Evolutionary conservation across 2,329 filamentous ascomycete species (phyloP).

Genomic region (Calonectria montana): DNA sequence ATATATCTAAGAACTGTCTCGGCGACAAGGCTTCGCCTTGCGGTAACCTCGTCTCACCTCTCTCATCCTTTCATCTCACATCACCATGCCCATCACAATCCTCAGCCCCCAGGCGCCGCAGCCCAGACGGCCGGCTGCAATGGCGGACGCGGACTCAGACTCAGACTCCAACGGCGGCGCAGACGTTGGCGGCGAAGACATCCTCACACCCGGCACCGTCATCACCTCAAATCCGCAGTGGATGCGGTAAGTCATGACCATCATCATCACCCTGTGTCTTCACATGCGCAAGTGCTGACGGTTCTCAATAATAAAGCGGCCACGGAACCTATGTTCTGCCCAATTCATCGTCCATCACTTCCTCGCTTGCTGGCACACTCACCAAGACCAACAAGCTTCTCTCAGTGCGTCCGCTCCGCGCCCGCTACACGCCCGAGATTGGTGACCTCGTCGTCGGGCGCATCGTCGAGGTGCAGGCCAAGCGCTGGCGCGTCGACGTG

Average conservation of each 20-base stretch:
- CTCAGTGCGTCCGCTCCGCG: conserved; percentile 88
- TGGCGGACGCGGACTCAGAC: conserved; percentile 52
- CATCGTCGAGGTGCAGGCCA: conserved; percentile 93
- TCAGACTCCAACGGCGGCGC: conserved; percentile 59
- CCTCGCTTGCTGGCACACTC: conserved; percentile 90
- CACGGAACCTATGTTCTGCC: conserved; percentile 87
- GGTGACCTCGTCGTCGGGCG: conserved; percentile 94
- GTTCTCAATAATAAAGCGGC: conserved; percentile 66
- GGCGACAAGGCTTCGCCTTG: conserved; percentile 14
- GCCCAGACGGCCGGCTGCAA: conserved; percentile 34
- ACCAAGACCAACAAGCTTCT: conserved; percentile 97
- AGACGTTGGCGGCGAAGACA: conserved; percentile 60
- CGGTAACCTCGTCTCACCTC: background rate
- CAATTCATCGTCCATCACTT: conserved; percentile 77
- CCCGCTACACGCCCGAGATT: conserved; percentile 95
- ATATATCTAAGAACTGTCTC: background rate
- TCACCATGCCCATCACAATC: conserved; percentile 62
- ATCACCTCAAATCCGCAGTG: conserved; percentile 95
- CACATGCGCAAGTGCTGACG: background rate
- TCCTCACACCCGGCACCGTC: conserved; percentile 89
- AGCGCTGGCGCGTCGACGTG: conserved; percentile 95
- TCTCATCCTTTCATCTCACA: conserved; percentile 18
- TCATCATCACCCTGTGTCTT: conserved; percentile 6
- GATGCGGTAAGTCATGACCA: conserved; percentile 76
- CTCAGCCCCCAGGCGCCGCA: conserved; percentile 53